These are phyloP conservation scores for Cutaneotrichosporon cyanovorans DNA, from an alignment of 1,284 basidiomycete species.

Conservation along the genomic window DNA sequence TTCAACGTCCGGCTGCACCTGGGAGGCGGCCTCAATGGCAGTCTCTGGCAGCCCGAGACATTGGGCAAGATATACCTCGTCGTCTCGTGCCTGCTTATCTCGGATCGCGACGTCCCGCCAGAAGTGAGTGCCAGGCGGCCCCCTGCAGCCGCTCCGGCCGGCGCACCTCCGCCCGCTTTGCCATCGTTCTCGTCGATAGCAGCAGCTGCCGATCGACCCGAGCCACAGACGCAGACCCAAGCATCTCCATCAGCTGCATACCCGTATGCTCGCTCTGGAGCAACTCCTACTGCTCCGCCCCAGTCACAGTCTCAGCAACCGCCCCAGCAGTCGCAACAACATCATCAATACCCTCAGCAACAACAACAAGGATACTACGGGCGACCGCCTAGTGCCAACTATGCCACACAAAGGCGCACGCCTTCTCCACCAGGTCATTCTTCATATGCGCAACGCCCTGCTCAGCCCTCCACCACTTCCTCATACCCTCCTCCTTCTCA, in stretches of 20 bases:
- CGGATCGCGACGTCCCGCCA: constrained; percentile 13
- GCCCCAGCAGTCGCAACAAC: neutral
- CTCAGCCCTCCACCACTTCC: too few relatives aligned
- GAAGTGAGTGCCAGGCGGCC: constrained; percentile 3
- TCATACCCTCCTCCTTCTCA: too few relatives aligned
- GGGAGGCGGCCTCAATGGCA: constrained; percentile 38
- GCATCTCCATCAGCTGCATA: neutral
- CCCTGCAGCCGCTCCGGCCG: neutral
- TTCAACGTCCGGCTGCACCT: constrained; percentile 41
- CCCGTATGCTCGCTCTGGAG: neutral
- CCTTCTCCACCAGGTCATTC: too few relatives aligned
- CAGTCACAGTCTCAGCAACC: neutral
- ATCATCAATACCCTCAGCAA: neutral
- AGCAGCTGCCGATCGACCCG: constrained; percentile 5
- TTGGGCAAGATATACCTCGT: constrained; percentile 34
- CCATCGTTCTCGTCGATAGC: constrained; percentile 17
- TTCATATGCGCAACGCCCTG: too few relatives aligned
- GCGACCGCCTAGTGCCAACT: too few relatives aligned
- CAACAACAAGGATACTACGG: neutral
- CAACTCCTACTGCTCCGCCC: neutral
- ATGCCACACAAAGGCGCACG: too few relatives aligned
- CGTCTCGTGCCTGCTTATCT: constrained; percentile 32
- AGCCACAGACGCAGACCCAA: neutral
- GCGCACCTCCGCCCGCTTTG: constrained; percentile 7
- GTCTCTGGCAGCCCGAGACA: constrained; percentile 29